A percentile compares a stretch with the other conserved stretches of the same genome.
Evolutionary conservation across 306 rosid genomes (phyloP).

Genomic region (Ochetophila trinervis): DNA sequence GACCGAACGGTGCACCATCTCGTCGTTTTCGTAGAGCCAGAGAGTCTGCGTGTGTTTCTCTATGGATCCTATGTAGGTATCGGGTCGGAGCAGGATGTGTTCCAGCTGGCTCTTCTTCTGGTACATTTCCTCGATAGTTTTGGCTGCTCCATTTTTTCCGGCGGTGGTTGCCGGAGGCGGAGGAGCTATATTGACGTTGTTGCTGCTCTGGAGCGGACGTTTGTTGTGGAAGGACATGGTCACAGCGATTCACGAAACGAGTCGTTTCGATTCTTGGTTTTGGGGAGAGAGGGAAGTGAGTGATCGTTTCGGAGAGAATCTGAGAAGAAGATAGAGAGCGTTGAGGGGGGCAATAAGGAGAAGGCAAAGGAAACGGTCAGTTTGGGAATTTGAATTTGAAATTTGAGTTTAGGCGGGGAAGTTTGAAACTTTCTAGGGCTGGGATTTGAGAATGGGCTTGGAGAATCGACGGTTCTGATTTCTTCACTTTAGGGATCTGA

Average conservation of each 20-base stretch:
- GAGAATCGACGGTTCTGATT: conserved; percentile 14
- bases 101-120: conserved; percentile 93
- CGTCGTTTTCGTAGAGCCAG: conserved; percentile 71
- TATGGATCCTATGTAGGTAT: conserved; percentile 86
- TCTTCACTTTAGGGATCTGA: background rate
- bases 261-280: background rate
- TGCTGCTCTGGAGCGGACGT: conserved; percentile 70
- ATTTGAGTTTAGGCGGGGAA: conserved; percentile 18
- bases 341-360: background rate
- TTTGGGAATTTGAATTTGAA: conserved; percentile 24
- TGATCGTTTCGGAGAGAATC: conserved; percentile 14
- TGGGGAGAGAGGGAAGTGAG: background rate
- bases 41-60: conserved; percentile 83
- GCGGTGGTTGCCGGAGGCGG: background rate
- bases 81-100: conserved; percentile 92
- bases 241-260: background rate
- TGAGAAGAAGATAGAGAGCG: background rate
- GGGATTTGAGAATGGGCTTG: no score
- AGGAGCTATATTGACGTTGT: conserved; percentile 48
- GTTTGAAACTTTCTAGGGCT: background rate
- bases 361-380: conserved; percentile 32
- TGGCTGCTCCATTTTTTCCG: background rate
- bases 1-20: conserved; percentile 65
- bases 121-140: conserved; percentile 84
- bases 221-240: conserved; percentile 56